Evolutionary conservation across 2,329 filamentous ascomycete genomes (phyloP).

Genomic region (Colletotrichum eremochloae): DNA sequence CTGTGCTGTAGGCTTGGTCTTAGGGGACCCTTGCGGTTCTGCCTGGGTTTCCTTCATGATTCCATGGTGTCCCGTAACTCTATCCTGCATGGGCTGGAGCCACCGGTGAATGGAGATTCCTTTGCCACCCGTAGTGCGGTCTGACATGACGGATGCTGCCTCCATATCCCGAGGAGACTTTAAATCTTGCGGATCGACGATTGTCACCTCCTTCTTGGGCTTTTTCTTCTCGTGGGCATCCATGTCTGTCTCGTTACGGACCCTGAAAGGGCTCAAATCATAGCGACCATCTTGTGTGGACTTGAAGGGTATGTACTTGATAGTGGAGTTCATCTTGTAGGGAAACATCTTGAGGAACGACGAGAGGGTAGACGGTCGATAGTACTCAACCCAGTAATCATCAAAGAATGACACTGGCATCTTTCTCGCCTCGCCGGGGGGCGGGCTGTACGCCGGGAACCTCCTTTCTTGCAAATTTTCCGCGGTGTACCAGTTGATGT

Average conservation of each 20-base stretch:
- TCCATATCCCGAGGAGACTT: constrained; percentile 49
- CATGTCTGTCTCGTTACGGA: constrained; percentile 75
- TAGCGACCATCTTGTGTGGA: constrained; percentile 80
- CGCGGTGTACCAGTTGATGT: constrained; percentile 91
- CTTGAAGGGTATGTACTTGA: constrained; percentile 84
- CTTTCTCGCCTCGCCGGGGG: constrained; percentile 54
- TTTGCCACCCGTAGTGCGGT: constrained; percentile 36
- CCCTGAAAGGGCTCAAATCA: constrained; percentile 89
- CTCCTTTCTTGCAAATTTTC: constrained; percentile 74
- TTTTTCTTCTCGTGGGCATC: constrained; percentile 73
- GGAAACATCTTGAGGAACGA: constrained; percentile 94
- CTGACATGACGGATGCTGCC: constrained; percentile 25
- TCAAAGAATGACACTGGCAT: constrained; percentile 77
- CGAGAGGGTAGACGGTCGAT: constrained; percentile 87
- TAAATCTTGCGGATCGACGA: constrained; percentile 70
- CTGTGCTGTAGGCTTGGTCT: constrained; percentile 69
- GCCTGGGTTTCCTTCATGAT: constrained; percentile 68
- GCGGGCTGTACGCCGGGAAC: constrained; percentile 67
- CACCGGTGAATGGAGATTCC: constrained; percentile 72
- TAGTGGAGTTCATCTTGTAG: constrained; percentile 91
- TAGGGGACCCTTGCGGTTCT: constrained; percentile 47
- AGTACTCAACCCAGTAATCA: constrained; percentile 98
- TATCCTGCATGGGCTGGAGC: constrained; percentile 62
- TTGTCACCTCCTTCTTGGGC: constrained; percentile 76
- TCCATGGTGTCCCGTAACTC: constrained; percentile 53